Conservation (phyloP, 2,329 filamentous ascomycete genomes). For the Sporothrix humicola region DNA sequence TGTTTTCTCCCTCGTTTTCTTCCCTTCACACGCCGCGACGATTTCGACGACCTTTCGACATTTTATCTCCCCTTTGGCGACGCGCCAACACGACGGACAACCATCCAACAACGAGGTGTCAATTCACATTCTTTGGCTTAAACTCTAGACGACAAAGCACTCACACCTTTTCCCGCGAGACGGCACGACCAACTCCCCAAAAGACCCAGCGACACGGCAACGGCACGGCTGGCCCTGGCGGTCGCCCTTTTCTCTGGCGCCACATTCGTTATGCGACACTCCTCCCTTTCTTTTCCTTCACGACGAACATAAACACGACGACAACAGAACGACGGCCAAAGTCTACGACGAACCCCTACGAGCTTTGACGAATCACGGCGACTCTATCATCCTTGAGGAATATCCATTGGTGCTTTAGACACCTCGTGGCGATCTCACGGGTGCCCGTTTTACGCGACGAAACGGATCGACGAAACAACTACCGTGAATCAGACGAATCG, state of each 20-base stretch:
- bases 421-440: not conserved
- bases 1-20: not conserved
- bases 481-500: not conserved
- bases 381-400: no score
- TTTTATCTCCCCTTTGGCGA: no score
- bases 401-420: not conserved
- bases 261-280: not conserved
- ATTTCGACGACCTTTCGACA: no score
- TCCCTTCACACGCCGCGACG: not conserved
- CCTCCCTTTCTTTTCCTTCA: not conserved
- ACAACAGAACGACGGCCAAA: not conserved
- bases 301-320: not conserved
- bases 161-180: no score
- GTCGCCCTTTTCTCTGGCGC: not conserved
- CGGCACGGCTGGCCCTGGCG: constrained; percentile 20
- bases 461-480: not conserved
- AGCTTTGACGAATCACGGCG: not conserved
- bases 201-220: not conserved
- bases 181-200: not conserved
- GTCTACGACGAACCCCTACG: not conserved
- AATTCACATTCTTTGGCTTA: not conserved
- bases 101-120: not conserved
- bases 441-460: not conserved
- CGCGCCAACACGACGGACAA: not conserved
- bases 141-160: no score